Evolutionary conservation across 139 green algal species (phyloP).

Genomic region (Chlamydomonas sphaeroides): DNA sequence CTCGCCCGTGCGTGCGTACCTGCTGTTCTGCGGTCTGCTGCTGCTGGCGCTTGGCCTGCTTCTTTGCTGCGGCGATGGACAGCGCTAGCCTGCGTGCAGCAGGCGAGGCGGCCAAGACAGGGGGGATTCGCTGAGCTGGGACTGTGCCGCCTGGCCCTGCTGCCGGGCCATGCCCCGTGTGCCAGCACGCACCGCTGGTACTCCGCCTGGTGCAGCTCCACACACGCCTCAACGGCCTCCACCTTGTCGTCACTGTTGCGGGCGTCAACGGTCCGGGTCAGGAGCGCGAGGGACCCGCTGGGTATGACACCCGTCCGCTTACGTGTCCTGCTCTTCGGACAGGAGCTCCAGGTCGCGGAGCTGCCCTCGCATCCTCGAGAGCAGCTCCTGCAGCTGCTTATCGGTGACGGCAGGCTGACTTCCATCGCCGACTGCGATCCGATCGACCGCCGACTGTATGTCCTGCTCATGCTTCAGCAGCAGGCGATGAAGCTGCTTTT

Average conservation of each 20-base stretch:
- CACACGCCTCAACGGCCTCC: conserved; percentile 44
- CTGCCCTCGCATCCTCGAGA: conserved; percentile 51
- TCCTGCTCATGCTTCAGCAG: conserved; percentile 19
- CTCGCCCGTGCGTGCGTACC: too few relatives aligned
- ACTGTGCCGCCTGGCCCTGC: too few relatives aligned
- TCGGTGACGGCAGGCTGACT: neutral
- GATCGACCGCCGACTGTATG: conserved; percentile 4
- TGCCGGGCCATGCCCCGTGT: too few relatives aligned
- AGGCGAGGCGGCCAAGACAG: too few relatives aligned
- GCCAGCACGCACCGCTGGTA: conserved; percentile 59
- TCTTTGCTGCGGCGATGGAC: conserved; percentile 31
- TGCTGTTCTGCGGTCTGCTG: conserved; percentile 52
- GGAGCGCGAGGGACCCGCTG: neutral
- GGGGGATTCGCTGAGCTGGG: too few relatives aligned
- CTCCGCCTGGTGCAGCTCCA: conserved; percentile 63
- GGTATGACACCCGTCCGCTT: conserved; percentile 16
- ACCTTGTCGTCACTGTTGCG: conserved; percentile 73
- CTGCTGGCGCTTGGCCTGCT: conserved; percentile 20
- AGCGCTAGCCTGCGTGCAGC: conserved; percentile 34
- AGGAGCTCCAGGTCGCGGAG: conserved; percentile 74
- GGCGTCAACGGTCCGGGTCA: too few relatives aligned
- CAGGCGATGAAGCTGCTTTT: neutral
- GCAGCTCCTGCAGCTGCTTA: conserved; percentile 47
- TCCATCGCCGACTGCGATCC: neutral
- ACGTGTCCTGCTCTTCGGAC: conserved; percentile 86